Evolutionary conservation across 805 yeast genomes (phyloP).

Genomic region (Saturnispora zaruensis): DNA sequence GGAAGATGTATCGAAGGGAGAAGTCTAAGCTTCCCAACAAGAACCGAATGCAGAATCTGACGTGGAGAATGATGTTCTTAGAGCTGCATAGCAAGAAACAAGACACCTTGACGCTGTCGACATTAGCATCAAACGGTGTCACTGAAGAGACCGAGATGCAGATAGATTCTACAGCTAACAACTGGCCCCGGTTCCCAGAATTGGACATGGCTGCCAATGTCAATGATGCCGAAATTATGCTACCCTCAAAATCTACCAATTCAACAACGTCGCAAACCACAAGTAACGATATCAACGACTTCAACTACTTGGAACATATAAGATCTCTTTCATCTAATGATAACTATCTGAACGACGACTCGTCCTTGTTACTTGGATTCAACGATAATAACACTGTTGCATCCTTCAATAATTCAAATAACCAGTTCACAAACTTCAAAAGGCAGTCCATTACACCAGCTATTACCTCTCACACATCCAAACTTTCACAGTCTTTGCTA

Average conservation of each 20-base stretch:
- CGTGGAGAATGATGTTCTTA: constrained; percentile 81
- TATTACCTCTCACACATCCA: constrained; percentile 21
- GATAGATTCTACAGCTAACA: constrained; percentile 16
- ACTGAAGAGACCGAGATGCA: neutral
- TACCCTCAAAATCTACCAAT: neutral
- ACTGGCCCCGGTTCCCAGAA: constrained; percentile 31
- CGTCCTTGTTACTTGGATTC: neutral
- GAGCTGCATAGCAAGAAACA: constrained; percentile 15
- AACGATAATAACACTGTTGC: neutral
- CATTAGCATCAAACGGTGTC: neutral
- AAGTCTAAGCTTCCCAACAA: constrained; percentile 65
- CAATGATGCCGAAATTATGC: neutral
- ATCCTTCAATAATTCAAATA: neutral
- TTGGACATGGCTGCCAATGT: constrained; percentile 16
- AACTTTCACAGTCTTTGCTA: constrained; percentile 24
- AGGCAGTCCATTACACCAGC: constrained; percentile 21
- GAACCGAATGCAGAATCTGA: constrained; percentile 70
- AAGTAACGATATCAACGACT: constrained; percentile 1
- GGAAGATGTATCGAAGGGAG: constrained; percentile 79
- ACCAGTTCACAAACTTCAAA: constrained; percentile 12
- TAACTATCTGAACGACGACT: constrained; percentile 8
- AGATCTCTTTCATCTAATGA: constrained; percentile 14
- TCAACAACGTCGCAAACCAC: neutral
- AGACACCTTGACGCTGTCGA: neutral
- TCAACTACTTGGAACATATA: constrained; percentile 15